Conservation (phyloP, 2,329 filamentous ascomycete genomes). For the Tolypocladium pustulatum region DNA sequence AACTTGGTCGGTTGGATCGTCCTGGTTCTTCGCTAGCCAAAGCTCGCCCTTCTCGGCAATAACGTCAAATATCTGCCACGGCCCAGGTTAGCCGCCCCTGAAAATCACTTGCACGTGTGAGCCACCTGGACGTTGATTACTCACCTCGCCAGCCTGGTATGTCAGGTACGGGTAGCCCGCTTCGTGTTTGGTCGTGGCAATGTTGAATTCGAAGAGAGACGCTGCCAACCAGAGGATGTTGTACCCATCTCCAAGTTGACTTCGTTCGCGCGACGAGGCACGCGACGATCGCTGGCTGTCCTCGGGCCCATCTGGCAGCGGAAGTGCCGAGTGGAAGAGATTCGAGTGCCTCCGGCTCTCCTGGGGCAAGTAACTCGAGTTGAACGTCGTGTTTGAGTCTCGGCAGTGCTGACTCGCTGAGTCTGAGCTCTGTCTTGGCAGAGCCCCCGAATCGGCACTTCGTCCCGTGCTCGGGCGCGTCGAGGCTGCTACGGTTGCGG, state of each 20-base stretch:
- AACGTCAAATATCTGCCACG: constrained; percentile 65
- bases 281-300: constrained; percentile 43
- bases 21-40: constrained; percentile 96
- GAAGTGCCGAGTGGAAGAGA: constrained; percentile 79
- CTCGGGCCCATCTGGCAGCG: constrained; percentile 58
- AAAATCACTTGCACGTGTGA: background rate
- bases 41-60: constrained; percentile 95
- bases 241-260: constrained; percentile 43
- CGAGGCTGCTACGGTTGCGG: constrained; percentile 24
- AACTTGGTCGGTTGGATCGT: constrained; percentile 66
- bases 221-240: constrained; percentile 84
- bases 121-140: constrained; percentile 14
- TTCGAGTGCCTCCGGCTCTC: constrained; percentile 55
- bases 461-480: constrained; percentile 49
- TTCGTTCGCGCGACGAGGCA: constrained; percentile 49
- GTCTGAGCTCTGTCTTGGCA: constrained; percentile 42
- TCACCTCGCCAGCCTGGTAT: constrained; percentile 83
- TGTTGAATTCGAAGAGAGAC: constrained; percentile 94
- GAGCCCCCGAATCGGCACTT: constrained; percentile 43
- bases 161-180: constrained; percentile 93
- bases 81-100: background rate
- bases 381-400: constrained; percentile 46
- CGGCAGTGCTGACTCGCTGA: constrained; percentile 33
- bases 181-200: constrained; percentile 82
- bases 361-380: constrained; percentile 33